These are phyloP conservation scores for Bassia scoparia DNA, from an alignment of 148 eudicot genomes.

Conservation along the genomic window DNA sequence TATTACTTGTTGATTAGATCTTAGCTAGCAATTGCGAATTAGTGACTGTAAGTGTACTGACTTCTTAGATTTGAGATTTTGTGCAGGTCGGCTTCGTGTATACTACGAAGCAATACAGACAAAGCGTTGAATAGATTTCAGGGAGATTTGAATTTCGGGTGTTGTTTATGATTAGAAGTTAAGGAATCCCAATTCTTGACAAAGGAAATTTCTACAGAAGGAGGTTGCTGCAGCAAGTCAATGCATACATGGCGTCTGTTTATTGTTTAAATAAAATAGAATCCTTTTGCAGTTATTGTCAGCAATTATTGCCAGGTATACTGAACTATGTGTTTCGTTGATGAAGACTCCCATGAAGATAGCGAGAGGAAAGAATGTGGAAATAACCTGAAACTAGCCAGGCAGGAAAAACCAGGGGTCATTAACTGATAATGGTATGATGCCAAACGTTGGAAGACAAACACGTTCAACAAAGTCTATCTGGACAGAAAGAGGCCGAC, in stretches of 20 bases:
- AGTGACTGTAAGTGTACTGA: no score
- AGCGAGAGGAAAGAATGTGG: conserved; percentile 31
- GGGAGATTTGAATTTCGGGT: conserved; percentile 36
- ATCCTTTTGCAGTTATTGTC: no score
- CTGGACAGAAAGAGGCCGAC: conserved; percentile 82
- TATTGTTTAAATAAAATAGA: no score
- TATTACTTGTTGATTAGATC: no score
- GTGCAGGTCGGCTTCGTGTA: conserved; percentile 90
- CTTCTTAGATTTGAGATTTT: conserved; percentile 16
- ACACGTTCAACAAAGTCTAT: conserved; percentile 47
- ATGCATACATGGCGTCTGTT: conserved; percentile 26
- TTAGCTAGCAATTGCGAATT: no score
- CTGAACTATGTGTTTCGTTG: conserved; percentile 1
- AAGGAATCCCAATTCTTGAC: conserved; percentile 27
- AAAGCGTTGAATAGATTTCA: conserved; percentile 40
- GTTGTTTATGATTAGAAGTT: conserved; percentile 33
- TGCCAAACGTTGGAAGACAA: conserved; percentile 46
- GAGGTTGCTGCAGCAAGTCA: conserved; percentile 31
- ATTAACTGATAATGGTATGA: conserved; percentile 39
- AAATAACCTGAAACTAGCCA: conserved; percentile 36
- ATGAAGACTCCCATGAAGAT: conserved; percentile 31
- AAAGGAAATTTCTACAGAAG: conserved; percentile 47
- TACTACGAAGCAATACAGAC: conserved; percentile 82
- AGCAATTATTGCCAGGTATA: no score
- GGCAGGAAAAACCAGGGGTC: conserved; percentile 35